phyloP scores from a whole-genome alignment of 2,329 filamentous ascomycete genomes.

The Fusarium tuaranense region DNA sequence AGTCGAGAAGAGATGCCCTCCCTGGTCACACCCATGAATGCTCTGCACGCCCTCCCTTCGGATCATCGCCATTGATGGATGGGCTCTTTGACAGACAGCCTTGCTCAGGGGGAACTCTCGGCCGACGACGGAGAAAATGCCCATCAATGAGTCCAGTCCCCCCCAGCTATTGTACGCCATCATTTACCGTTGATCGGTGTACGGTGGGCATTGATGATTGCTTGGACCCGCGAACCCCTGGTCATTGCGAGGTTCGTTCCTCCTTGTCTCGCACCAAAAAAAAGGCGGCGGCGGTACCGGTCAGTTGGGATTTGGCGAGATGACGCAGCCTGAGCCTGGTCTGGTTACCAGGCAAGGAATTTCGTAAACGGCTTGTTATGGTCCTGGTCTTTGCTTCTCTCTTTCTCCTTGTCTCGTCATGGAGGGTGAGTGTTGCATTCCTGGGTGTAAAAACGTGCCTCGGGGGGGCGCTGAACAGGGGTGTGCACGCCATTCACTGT shows the following conservation, averaged over 20 bases:
- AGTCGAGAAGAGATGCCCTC: not conserved
- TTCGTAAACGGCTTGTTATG: slow-evolving; percentile 8
- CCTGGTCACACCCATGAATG: not conserved
- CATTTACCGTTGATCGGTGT: slow-evolving; percentile 3
- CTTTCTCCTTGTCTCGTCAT: not conserved
- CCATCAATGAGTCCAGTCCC: not conserved
- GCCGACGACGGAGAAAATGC: not conserved
- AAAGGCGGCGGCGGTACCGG: slow-evolving; percentile 24
- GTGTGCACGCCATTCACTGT: not conserved
- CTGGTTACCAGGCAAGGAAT: slow-evolving; percentile 13
- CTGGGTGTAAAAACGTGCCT: not conserved
- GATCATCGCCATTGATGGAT: not conserved
- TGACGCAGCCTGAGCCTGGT: slow-evolving; percentile 2
- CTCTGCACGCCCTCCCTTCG: not conserved
- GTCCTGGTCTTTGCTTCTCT: not conserved
- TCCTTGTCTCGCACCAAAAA: slow-evolving; percentile 1
- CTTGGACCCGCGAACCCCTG: not conserved
- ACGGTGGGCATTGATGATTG: not conserved
- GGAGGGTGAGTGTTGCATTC: not conserved
- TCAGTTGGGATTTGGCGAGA: slow-evolving; percentile 38
- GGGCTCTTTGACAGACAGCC: not conserved
- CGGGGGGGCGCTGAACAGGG: not conserved
- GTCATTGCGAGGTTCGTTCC: not conserved
- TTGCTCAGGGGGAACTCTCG: not conserved
- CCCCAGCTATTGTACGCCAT: slow-evolving; percentile 11